These are phyloP conservation scores for Bimuria novae-zelandiae DNA, from an alignment of 2,329 filamentous ascomycete species.

Conservation along the genomic window DNA sequence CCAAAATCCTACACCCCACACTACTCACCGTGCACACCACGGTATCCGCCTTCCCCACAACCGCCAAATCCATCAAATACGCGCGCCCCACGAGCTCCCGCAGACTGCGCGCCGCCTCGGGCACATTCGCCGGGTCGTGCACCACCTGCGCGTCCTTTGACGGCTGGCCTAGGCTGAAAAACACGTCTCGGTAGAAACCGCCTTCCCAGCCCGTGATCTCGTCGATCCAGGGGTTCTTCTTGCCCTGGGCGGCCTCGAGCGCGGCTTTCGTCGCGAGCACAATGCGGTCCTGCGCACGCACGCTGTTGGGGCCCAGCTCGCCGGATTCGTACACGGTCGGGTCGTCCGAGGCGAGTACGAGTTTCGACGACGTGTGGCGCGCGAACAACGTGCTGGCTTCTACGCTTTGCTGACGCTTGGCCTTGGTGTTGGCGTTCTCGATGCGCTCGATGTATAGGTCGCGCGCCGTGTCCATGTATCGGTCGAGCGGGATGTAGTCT, in stretches of 20 bases:
- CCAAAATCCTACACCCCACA: conserved; percentile 69
- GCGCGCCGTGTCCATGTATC: conserved; percentile 66
- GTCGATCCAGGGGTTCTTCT: conserved; percentile 64
- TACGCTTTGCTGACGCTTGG: conserved; percentile 47
- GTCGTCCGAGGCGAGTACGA: conserved; percentile 80
- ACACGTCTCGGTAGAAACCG: conserved; percentile 81
- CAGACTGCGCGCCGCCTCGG: conserved; percentile 62
- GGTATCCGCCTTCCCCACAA: conserved; percentile 70
- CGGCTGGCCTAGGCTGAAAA: conserved; percentile 71
- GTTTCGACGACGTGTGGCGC: conserved; percentile 41
- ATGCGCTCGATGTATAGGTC: conserved; percentile 57
- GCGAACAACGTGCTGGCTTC: conserved; percentile 20
- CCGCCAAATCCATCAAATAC: conserved; percentile 79
- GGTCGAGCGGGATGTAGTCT: conserved; percentile 75
- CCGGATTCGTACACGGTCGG: conserved; percentile 71
- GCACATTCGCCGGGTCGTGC: conserved; percentile 30
- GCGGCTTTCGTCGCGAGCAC: conserved; percentile 69
- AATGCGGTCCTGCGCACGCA: conserved; percentile 76
- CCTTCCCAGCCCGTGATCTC: conserved; percentile 86
- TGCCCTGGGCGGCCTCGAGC: conserved; percentile 47
- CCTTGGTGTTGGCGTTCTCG: conserved; percentile 27
- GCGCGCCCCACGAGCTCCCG: conserved; percentile 77
- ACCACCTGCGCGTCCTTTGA: conserved; percentile 32
- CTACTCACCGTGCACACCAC: conserved; percentile 79
- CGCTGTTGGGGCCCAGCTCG: conserved; percentile 60